Evolutionary conservation across 106 monocot genomes (phyloP).

Genomic region (Dendrobium nobile): DNA sequence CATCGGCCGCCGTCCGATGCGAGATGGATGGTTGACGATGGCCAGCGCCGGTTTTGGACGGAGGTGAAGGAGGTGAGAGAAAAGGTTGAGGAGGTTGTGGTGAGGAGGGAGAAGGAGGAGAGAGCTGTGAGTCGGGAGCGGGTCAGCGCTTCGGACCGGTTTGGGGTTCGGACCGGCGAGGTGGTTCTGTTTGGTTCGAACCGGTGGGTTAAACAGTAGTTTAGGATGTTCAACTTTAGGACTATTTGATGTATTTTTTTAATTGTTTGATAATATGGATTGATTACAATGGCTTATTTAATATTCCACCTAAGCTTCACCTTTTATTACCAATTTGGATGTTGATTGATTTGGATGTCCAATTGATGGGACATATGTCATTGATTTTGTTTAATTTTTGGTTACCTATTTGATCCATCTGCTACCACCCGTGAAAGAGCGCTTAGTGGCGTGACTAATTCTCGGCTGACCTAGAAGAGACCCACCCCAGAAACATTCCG

Average conservation of each 20-base stretch:
- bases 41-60: constrained; percentile 8
- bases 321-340: no score
- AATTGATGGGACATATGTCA: no score
- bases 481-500: no score
- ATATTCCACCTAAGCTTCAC: no score
- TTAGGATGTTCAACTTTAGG: no score
- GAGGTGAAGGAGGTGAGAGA: constrained; percentile 15
- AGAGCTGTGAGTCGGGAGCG: constrained; percentile 10
- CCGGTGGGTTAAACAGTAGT: constrained; percentile 17
- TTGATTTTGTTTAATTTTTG: no score
- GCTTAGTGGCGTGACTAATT: no score
- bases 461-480: no score
- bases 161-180: constrained; percentile 17
- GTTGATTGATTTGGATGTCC: no score
- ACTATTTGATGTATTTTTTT: background rate
- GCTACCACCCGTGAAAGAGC: no score
- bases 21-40: constrained; percentile 6
- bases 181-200: constrained; percentile 23
- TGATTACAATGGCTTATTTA: no score
- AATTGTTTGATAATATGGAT: background rate
- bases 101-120: constrained; percentile 14
- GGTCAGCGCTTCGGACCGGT: constrained; percentile 25
- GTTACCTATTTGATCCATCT: no score
- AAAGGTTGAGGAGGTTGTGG: constrained; percentile 14
- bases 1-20: constrained; percentile 5